phyloP scores from a whole-genome alignment of 177 flowering plant species.

The Vitis hybrid region DNA sequence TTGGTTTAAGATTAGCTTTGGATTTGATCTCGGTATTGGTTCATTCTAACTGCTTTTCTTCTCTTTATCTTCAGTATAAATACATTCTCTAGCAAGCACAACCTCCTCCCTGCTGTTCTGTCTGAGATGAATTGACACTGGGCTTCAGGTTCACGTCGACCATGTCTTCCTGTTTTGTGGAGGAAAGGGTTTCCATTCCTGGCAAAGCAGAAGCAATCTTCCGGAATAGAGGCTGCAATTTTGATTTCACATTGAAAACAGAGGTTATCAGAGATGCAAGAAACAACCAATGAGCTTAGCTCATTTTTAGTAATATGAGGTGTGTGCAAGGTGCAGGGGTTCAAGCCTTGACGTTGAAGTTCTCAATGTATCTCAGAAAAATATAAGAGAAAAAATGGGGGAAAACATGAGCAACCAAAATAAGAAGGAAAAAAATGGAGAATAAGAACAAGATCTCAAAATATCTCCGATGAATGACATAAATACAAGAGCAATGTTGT shows the following conservation, averaged over 20 bases:
- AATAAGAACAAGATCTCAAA: too few species aligned
- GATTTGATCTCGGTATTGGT: too few species aligned
- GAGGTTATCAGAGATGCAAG: not conserved
- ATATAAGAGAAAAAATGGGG: too few species aligned
- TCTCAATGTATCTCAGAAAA: too few species aligned
- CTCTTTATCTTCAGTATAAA: not conserved
- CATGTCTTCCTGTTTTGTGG: conserved; percentile 82
- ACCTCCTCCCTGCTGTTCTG: conserved; percentile 76
- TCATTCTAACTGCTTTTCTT: not conserved
- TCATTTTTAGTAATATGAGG: too few species aligned
- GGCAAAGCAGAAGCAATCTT: conserved; percentile 84
- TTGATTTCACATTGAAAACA: not conserved
- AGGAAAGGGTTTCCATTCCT: conserved; percentile 80
- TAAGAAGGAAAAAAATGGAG: too few species aligned
- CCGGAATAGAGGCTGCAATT: conserved; percentile 68
- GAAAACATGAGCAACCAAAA: too few species aligned
- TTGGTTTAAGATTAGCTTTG: too few species aligned
- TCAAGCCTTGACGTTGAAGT: too few species aligned
- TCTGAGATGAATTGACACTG: conserved; percentile 43
- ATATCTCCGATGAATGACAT: too few species aligned
- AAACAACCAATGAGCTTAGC: not conserved
- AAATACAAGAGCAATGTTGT: too few species aligned
- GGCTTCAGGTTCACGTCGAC: conserved; percentile 78
- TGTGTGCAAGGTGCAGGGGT: too few species aligned
- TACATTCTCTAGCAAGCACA: conserved; percentile 55